Percentiles rank a stretch among this genome's conserved stretches.
Conservation (phyloP, 306 rosid species). For the Mucuna pruriens region DNA sequence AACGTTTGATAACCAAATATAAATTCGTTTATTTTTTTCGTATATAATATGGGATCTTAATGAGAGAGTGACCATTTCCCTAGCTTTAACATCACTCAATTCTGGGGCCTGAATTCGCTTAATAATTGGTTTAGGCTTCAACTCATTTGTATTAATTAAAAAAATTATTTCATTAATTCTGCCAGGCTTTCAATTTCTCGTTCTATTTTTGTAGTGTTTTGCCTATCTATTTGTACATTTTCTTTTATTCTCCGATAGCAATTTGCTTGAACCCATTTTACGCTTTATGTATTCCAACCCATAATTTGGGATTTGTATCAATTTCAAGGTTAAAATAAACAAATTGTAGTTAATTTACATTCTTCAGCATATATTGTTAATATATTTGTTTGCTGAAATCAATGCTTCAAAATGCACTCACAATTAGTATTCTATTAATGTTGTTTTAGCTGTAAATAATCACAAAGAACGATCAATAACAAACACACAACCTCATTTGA, state of each 20-base stretch:
- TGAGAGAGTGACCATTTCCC: conserved; percentile 28
- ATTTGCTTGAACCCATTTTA: background rate
- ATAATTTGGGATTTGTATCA: background rate
- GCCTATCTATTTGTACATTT: background rate
- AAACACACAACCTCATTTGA: no score
- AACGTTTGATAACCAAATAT: background rate
- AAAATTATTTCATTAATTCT: background rate
- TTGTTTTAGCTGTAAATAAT: no score
- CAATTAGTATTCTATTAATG: background rate
- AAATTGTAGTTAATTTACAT: background rate
- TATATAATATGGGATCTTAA: conserved; percentile 15
- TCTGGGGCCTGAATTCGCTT: conserved; percentile 43
- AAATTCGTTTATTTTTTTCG: conserved; percentile 19
- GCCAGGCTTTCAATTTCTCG: background rate
- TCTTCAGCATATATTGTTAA: background rate
- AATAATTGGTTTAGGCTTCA: conserved; percentile 30
- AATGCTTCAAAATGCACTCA: background rate
- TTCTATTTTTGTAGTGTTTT: background rate
- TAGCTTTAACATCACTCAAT: conserved; percentile 36
- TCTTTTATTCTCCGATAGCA: background rate
- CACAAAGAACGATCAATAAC: no score
- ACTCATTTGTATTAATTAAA: conserved; percentile 21
- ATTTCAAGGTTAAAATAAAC: conserved; percentile 16
- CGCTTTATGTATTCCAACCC: conserved; percentile 6
- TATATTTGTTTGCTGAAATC: background rate